Evolutionary conservation across 495 filamentous ascomycete genomes (phyloP).

Genomic region (Daldinia concentrica): DNA sequence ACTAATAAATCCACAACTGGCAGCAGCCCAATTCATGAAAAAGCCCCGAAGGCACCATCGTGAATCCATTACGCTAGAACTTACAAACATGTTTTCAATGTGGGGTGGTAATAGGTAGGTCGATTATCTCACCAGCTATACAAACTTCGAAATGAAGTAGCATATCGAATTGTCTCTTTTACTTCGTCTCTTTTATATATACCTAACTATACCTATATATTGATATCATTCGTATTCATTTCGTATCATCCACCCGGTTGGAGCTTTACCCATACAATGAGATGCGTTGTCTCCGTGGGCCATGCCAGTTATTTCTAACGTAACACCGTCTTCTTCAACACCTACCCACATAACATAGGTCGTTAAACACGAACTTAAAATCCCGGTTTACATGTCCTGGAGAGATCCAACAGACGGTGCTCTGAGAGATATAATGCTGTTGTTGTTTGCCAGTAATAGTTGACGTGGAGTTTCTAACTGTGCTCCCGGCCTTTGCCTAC

Average conservation of each 20-base stretch:
- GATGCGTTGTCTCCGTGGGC: slow-evolving; percentile 20
- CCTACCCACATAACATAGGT: not conserved
- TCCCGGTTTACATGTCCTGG: not conserved
- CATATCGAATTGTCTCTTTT: slow-evolving; percentile 9
- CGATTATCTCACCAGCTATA: slow-evolving; percentile 11
- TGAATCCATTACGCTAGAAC: slow-evolving; percentile 3
- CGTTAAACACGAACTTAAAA: not conserved
- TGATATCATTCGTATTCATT: not conserved
- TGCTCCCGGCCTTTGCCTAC: not conserved
- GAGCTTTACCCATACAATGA: slow-evolving; percentile 2
- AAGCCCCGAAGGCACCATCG: not conserved
- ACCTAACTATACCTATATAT: slow-evolving; percentile 9
- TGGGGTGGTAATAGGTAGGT: slow-evolving; percentile 22
- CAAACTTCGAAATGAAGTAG: slow-evolving; percentile 13
- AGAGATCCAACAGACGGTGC: not conserved
- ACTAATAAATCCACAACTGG: not conserved
- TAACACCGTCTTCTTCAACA: slow-evolving; percentile 14
- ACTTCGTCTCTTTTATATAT: slow-evolving; percentile 8
- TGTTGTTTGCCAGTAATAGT: slow-evolving; percentile 13
- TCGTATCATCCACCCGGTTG: slow-evolving; percentile 2
- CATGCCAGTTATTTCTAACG: slow-evolving; percentile 17
- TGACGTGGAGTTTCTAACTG: slow-evolving; percentile 12
- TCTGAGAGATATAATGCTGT: slow-evolving; percentile 8
- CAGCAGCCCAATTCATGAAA: not conserved
- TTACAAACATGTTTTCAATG: slow-evolving; percentile 9